Evolutionary conservation across 306 rosid species (phyloP), one percentile per base, ranked within the genome.

Genomic region (Corylus americana): DNA sequence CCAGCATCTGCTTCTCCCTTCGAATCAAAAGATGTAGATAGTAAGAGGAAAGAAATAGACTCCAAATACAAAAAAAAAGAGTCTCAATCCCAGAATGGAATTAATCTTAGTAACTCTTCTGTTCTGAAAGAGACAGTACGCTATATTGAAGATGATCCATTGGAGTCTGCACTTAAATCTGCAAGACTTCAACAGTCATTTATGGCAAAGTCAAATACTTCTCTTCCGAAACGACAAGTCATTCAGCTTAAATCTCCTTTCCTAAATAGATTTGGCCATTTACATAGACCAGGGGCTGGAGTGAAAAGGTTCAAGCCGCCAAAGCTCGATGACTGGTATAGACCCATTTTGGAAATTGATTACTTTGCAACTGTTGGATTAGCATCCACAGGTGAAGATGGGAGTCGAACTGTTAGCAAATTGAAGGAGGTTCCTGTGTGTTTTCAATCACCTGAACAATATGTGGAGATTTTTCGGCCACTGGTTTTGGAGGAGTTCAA

Each of bases 401-500:
- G 86, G 71, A 87, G 62, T 17, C 84, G 16, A 58, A 76, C 75
- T 78, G 81, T 50, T 77, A 82, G 81, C 77, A 90, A 91, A 61
- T 86, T 95, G 51, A 92, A 89, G 84, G 92, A 90, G 86, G 92
- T 95, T 85, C 98, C 98, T 78, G 88, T 90, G 51, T 72, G 80
- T 88, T 95, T 95, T 79, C 91, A 91, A 84, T 92, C 98, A 72
- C 87, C 93, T 50, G 95, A 95, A 79, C 94, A 95, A 76, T 95
- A 95, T 75, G 75, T 89, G 57, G 90, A 86, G 81, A 95, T 88
- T 70, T 94, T 94, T 82, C 89, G 85, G 50, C 98, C 98, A 45
- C 81, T 92, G 80, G 92, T 94, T 85, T 85, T 91, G 92, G 98
- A 94, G 90, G 98, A 94, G 87, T 90, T 94, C 73, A 94, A 90